A percentile compares a stretch with the other conserved stretches of the same genome.
These are phyloP conservation scores for Xylaria polymorpha DNA, from an alignment of 2,329 filamentous ascomycete genomes.

Conservation along the genomic window DNA sequence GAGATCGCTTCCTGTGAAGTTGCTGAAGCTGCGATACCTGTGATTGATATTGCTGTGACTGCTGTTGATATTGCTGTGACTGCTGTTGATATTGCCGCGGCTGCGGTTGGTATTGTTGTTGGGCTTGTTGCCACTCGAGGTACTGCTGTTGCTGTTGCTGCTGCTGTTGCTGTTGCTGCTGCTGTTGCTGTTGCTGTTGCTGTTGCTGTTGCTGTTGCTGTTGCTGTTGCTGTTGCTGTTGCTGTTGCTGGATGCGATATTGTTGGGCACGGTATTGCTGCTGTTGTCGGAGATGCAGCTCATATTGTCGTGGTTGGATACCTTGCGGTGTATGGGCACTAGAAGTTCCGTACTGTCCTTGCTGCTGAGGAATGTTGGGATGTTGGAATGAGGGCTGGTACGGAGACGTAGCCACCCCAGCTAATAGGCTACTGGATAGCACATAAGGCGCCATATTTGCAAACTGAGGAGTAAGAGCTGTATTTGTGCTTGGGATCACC, in stretches of 20 bases:
- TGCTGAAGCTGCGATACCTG: constrained; percentile 27
- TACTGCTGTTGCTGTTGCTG: constrained; percentile 22
- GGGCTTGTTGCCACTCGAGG: constrained; percentile 31
- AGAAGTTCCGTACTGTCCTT: constrained; percentile 27
- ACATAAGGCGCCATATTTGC: constrained; percentile 5
- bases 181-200: constrained; percentile 15
- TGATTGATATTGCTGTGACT: constrained; percentile 25
- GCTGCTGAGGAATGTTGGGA: constrained; percentile 28
- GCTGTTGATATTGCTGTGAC: constrained; percentile 22
- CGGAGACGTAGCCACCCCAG: constrained; percentile 18
- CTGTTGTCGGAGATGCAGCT: constrained; percentile 25
- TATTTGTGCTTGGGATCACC: constrained; percentile 17
- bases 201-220: constrained; percentile 26
- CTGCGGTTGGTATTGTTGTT: constrained; percentile 29
- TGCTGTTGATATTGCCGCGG: constrained; percentile 33
- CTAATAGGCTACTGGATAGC: constrained; percentile 17
- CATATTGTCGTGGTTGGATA: constrained; percentile 6
- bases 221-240: constrained; percentile 13
- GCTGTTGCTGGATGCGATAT: constrained; percentile 2
- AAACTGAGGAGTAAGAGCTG: constrained; percentile 28
- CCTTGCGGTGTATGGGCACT: constrained; percentile 19
- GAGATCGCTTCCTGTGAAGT: constrained; percentile 23
- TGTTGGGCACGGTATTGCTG: neutral
- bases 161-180: constrained; percentile 15
- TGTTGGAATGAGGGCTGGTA: constrained; percentile 18